Percentiles rank a stretch among this genome's conserved stretches.
Conservation (phyloP, 495 filamentous ascomycete species). For the Tuber calosporum region DNA sequence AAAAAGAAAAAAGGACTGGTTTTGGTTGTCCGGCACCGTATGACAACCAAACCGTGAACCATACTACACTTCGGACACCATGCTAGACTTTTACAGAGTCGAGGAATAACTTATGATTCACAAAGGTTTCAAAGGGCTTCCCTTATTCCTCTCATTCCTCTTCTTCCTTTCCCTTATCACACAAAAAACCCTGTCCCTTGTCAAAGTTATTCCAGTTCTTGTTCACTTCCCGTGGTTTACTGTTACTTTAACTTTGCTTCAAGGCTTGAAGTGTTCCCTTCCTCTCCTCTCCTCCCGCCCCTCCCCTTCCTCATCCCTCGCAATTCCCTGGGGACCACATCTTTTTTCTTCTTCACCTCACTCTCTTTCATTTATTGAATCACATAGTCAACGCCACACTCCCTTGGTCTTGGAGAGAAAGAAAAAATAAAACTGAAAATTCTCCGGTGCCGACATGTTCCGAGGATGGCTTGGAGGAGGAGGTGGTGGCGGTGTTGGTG, state of each 20-base stretch:
- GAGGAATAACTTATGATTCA: neutral
- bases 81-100: neutral
- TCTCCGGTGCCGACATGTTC: constrained; percentile 15
- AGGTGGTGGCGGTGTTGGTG: constrained; percentile 12
- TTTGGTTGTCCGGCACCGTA: too few relatives aligned
- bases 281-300: constrained; percentile 1
- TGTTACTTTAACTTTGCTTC: neutral
- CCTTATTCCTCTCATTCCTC: neutral
- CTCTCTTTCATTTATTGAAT: neutral
- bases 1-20: too few relatives aligned
- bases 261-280: neutral
- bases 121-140: neutral
- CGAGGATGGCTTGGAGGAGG: constrained; percentile 35
- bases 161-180: neutral
- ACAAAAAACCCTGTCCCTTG: neutral
- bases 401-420: neutral
- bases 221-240: neutral
- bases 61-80: too few relatives aligned
- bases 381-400: neutral
- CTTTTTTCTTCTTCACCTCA: constrained; percentile 12
- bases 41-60: neutral
- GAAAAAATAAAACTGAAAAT: neutral
- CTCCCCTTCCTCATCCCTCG: neutral
- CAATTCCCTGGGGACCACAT: neutral
- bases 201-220: neutral